These are phyloP conservation scores for Diaporthe ampelina DNA, from an alignment of 2,329 filamentous ascomycete species.

Conservation along the genomic window DNA sequence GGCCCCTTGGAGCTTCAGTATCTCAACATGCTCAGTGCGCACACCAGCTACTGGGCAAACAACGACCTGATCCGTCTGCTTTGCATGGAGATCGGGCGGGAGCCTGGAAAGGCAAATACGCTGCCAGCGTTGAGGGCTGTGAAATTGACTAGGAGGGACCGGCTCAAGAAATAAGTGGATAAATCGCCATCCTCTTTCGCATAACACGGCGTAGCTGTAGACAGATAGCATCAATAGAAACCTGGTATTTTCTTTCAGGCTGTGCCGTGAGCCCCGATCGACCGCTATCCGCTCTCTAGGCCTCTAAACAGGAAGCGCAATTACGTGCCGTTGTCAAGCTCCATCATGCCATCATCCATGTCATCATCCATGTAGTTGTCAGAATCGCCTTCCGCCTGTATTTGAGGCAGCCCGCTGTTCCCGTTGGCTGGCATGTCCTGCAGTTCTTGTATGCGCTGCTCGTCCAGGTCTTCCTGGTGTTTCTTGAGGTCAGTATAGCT, in stretches of 20 bases:
- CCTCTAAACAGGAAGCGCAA: neutral
- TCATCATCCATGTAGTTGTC: constrained; percentile 67
- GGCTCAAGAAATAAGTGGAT: constrained; percentile 25
- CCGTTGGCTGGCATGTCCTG: constrained; percentile 54
- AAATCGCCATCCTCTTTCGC: neutral
- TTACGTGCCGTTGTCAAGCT: constrained; percentile 46
- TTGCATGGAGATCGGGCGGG: constrained; percentile 87
- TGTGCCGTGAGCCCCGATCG: neutral
- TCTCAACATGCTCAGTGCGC: constrained; percentile 94
- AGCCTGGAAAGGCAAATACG: constrained; percentile 73
- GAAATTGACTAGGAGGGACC: constrained; percentile 60
- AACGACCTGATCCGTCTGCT: constrained; percentile 91
- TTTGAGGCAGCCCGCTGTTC: constrained; percentile 28
- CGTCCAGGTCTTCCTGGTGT: constrained; percentile 82
- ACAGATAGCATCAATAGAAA: neutral
- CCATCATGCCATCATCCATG: constrained; percentile 69
- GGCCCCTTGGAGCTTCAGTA: constrained; percentile 96
- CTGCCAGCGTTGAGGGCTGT: constrained; percentile 71
- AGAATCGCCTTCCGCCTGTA: constrained; percentile 41
- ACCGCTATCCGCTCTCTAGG: neutral
- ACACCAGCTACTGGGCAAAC: constrained; percentile 93
- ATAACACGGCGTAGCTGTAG: neutral
- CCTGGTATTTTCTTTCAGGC: neutral
- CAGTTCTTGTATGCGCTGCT: constrained; percentile 76
- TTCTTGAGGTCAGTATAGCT: constrained; percentile 81